Evolutionary conservation across 441 rosid species (phyloP), one percentile per base, ranked within the genome.

Genomic region (Mallotus repandus): DNA sequence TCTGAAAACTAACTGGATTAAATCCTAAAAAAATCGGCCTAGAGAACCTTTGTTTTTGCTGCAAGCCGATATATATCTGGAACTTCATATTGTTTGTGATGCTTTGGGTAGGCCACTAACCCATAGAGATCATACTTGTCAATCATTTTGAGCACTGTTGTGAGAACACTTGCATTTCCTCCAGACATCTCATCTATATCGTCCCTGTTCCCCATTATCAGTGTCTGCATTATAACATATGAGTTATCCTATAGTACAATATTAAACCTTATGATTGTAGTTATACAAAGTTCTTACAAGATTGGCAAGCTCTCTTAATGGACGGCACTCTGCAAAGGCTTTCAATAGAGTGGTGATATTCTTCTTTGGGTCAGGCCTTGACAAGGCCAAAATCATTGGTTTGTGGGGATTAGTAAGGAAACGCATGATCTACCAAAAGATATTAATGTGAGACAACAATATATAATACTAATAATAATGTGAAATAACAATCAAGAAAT

Each of bases 351-450:
- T 96, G 69, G 98, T 93, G 76, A 96, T 77, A 78, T 96, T 96
- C 85, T 96, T 96, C 89, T 96, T 96, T 43, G 99, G 98, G 63
- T 91, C 98, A 73, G 98, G 97, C 80, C 99, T 93, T 45, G 98
- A 93, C 77, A 96, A 83, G 63, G 98, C 99, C 88, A 96, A 82
- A 80, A 96, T 93, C 87, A 93, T 96, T 0, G 98, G 98, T 74
- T 96, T 96, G 79, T 96, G 99, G 74, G 98, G 97, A 76, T 95
- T 95, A 48, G 98, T 85, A 52, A 95, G 91, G 83, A 93, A 95
- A 54, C 95, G 83, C 97, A 95, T 92, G 65, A 95, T 84, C 99
- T 92, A 79, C 58, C 76, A 78, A 68, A 80, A 54, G 9, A 64
- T 55, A 41, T 14, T 45, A 61, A 66, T 45, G 62, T 66, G 35